Percentiles rank a stretch among this genome's conserved stretches.
phyloP scores from a whole-genome alignment of 1,139 yeast species.

The Pichia sp. region DNA sequence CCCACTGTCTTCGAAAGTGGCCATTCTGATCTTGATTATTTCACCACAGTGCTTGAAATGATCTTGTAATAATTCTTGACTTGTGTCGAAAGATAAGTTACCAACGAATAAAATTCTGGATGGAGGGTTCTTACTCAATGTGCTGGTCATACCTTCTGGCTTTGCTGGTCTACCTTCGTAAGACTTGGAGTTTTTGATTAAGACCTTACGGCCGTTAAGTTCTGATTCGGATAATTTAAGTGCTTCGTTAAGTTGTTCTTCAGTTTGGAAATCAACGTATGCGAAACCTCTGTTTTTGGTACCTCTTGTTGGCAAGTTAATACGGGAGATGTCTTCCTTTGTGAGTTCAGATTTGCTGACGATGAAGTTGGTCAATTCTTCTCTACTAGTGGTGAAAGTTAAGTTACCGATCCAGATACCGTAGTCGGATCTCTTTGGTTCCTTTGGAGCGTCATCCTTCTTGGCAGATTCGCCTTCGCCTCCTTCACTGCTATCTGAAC shows the following conservation, averaged over 20 bases:
- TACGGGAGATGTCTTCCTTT: conserved; percentile 53
- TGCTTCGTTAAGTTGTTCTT: conserved; percentile 61
- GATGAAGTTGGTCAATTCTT: conserved; percentile 67
- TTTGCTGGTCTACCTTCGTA: conserved; percentile 88
- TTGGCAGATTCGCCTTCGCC: conserved; percentile 9
- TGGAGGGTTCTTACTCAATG: conserved; percentile 74
- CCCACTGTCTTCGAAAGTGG: conserved; percentile 94
- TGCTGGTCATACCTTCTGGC: conserved; percentile 16
- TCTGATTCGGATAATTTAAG: conserved; percentile 66
- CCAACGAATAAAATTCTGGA: conserved; percentile 90
- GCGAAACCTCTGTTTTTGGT: conserved; percentile 83
- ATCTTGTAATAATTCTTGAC: conserved; percentile 70
- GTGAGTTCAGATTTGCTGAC: conserved; percentile 53
- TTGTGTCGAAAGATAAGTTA: conserved; percentile 90
- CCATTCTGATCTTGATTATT: conserved; percentile 83
- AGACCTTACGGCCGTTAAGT: conserved; percentile 79
- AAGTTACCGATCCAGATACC: conserved; percentile 97
- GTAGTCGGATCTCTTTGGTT: conserved; percentile 45
- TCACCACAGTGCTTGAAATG: conserved; percentile 85
- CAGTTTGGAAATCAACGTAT: conserved; percentile 76
- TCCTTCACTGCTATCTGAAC: neutral
- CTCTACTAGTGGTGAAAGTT: conserved; percentile 79
- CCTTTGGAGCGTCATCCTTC: neutral
- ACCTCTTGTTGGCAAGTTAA: conserved; percentile 62
- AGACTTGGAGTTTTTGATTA: conserved; percentile 78